phyloP scores from a whole-genome alignment of 1,284 basidiomycete species.

The Fomitopsis betulina region DNA sequence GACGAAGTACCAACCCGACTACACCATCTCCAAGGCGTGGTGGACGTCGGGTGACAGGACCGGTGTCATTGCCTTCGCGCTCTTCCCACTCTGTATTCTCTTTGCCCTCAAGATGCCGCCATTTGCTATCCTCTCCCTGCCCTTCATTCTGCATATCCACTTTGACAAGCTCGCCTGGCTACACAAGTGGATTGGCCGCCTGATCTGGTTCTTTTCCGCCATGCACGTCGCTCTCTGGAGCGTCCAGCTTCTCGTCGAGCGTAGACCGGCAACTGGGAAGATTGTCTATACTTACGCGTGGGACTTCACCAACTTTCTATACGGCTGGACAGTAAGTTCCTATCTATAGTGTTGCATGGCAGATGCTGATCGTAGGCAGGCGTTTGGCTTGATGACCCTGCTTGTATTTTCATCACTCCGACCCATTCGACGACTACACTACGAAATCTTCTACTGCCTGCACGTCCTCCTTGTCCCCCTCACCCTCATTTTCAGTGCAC shows the following conservation, averaged over 20 bases:
- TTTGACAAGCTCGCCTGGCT: conserved; percentile 76
- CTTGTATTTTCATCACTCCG: conserved; percentile 62
- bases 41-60: conserved; percentile 77
- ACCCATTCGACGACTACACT: conserved; percentile 62
- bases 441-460: conserved; percentile 74
- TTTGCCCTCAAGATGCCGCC: conserved; percentile 82
- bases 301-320: conserved; percentile 69
- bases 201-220: conserved; percentile 70
- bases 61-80: conserved; percentile 75
- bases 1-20: conserved; percentile 40
- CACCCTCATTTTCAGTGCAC: conserved; percentile 55
- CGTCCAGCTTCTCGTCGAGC: conserved; percentile 62
- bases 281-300: conserved; percentile 62
- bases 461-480: conserved; percentile 66
- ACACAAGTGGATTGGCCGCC: conserved; percentile 69
- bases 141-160: conserved; percentile 62
- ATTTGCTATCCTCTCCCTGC: conserved; percentile 75
- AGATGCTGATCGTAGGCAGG: conserved; percentile 33
- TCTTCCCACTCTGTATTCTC: conserved; percentile 74
- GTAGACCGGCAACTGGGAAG: conserved; percentile 41
- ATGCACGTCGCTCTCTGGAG: conserved; percentile 76
- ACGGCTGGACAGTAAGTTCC: conserved; percentile 61
- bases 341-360: background rate
- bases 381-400: conserved; percentile 67
- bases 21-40: conserved; percentile 68